Evolutionary conservation across 2,329 filamentous ascomycete genomes (phyloP).

Genomic region (Chaetothyriales sp.): DNA sequence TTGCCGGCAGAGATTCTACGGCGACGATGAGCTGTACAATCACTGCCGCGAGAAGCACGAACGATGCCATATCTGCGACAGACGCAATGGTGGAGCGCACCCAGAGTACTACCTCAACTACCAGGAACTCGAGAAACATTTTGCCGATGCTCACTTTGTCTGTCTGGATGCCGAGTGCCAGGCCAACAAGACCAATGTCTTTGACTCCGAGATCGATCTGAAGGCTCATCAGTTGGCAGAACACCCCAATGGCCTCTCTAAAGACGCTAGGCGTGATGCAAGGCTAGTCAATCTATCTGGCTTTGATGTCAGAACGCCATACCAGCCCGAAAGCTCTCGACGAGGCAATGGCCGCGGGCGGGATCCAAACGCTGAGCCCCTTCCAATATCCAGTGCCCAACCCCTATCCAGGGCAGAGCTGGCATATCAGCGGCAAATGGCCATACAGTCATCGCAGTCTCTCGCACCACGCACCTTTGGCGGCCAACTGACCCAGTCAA

Average conservation of each 20-base stretch:
- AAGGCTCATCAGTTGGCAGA: constrained; percentile 81
- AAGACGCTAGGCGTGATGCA: constrained; percentile 69
- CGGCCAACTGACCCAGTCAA: constrained; percentile 49
- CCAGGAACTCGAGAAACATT: constrained; percentile 70
- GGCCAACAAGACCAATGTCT: constrained; percentile 96
- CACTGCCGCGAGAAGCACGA: constrained; percentile 93
- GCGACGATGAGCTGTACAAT: constrained; percentile 83
- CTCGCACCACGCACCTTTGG: constrained; percentile 69
- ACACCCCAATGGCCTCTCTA: constrained; percentile 66
- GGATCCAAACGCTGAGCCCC: constrained; percentile 70
- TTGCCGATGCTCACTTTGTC: constrained; percentile 70
- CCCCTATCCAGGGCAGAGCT: constrained; percentile 72
- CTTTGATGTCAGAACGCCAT: constrained; percentile 65
- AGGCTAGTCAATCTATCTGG: constrained; percentile 71
- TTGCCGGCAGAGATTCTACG: constrained; percentile 83
- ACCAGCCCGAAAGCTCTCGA: constrained; percentile 43
- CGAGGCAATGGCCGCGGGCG: constrained; percentile 52
- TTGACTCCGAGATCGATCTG: constrained; percentile 83
- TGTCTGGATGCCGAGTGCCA: constrained; percentile 75
- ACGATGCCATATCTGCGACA: constrained; percentile 84
- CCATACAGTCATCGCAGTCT: constrained; percentile 75
- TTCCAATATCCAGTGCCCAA: constrained; percentile 63
- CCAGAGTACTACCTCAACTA: constrained; percentile 91
- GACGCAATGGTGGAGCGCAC: constrained; percentile 44
- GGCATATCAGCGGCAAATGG: constrained; percentile 81